Percentiles rank a stretch among this genome's conserved stretches.
phyloP scores from a whole-genome alignment of 2,329 filamentous ascomycete species.

The Beauveria pseudobassiana region DNA sequence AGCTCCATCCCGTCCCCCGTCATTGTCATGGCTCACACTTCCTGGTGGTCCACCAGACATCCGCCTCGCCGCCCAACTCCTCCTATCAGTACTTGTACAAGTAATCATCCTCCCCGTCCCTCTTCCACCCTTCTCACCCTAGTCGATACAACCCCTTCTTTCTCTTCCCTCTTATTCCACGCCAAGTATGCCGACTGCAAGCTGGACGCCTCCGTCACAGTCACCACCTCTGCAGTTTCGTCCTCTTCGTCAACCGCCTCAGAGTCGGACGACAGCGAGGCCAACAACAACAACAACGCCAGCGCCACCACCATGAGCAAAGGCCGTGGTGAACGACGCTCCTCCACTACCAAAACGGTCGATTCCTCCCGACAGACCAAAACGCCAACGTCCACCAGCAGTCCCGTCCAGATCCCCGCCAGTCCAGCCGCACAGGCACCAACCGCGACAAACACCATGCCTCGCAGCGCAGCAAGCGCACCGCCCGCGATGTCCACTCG shows the following conservation, averaged over 20 bases:
- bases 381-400: not conserved
- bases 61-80: not conserved
- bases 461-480: slow-evolving; percentile 4
- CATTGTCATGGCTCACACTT: slow-evolving; percentile 1
- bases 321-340: slow-evolving; percentile 3
- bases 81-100: not conserved
- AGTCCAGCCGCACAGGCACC: slow-evolving; percentile 2
- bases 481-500: slow-evolving; percentile 20
- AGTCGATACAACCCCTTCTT: not conserved
- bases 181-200: slow-evolving; percentile 15
- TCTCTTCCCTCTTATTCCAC: not conserved
- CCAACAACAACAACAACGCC: not conserved
- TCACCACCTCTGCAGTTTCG: slow-evolving; percentile 1
- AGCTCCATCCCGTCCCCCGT: not conserved
- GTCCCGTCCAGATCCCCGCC: slow-evolving; percentile 9
- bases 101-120: not conserved
- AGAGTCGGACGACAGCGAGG: not conserved
- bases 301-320: slow-evolving; percentile 9
- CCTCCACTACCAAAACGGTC: not conserved
- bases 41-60: slow-evolving; percentile 1
- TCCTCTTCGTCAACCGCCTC: not conserved
- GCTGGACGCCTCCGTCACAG: not conserved
- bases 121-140: not conserved
- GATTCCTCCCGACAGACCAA: not conserved
- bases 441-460: slow-evolving; percentile 6